Evolutionary conservation across 192 early-diverging fungal genomes (phyloP), one percentile per base, ranked within the genome.

Genomic region (Endogone sp.): DNA sequence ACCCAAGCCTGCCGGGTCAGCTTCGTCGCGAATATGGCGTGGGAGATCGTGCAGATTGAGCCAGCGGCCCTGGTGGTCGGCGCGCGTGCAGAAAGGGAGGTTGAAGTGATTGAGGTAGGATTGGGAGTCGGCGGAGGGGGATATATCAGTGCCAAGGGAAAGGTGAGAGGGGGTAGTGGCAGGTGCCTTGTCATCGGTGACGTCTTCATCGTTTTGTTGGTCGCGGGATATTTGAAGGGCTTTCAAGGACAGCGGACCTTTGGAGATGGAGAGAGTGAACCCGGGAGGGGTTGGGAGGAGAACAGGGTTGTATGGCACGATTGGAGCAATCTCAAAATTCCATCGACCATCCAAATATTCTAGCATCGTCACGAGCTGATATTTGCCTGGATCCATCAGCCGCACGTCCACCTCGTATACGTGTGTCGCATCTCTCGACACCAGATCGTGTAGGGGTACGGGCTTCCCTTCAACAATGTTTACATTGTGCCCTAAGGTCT

Each of bases 321-420:
- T 64, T 56, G 81, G 65, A 6, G 62, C 71, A n/a, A 24, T 58
- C 64, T 85, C 82, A 30, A 81, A 75, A 58, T 85, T 85, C 78
- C 82, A 85, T 3, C 70, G 9, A 3, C 76, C 84, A 23, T 78
- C 72, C 9, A 74, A 62, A 69, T 71, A 84, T 69, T 85, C 84
- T 4, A 85, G 44, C 22, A 62, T 60, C 0, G 73, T 76, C 24
- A 70, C 64, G 2, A 81, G 58, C 16, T 29, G 9, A 70, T 71
- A 85, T n/a, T 32, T 29, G 26, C 81, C 84, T 2, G 49, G 63
- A 54, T 85, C 80, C 3, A 73, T 68, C 30, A 85, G 31, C 29
- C 56, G 30, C 26, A 83, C 68, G 54, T 82, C 76, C 8, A 80
- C 78, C 58, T 85, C 80, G 58, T 85, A 85, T 2, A 85, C 61